Evolutionary conservation across 768 basidiomycete genomes (phyloP), one percentile per base, ranked within the genome.

Genomic region (Pisolithus orientalis): DNA sequence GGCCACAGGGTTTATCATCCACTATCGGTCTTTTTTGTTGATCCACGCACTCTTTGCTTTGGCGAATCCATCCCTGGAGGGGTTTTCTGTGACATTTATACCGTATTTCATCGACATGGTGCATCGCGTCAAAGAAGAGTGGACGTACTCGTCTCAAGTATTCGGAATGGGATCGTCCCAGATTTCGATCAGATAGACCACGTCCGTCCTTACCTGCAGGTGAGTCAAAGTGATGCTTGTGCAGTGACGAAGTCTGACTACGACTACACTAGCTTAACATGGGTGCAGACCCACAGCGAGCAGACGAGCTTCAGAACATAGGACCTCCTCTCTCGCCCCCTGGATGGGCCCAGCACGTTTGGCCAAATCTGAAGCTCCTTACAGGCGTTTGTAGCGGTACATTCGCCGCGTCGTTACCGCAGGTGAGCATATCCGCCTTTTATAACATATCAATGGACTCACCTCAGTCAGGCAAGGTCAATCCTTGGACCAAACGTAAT

Each of bases 31-130:
- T 4, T 62, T 60, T 39, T 24, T 61, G 11, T 27, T 57, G 28
- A 55, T 65, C 6, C 57, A 63, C 21, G 59, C 57, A 5, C 57
- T 63, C 8, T 64, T 65, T 47, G 54, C 57, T 47, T 50, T 64
- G 13, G 43, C 46, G 6, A 29, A 28, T 29, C 34, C 32, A 24
- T 29, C 53, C 7, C 3, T 65, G 13, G 14, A 17, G 1, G 21
- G 1, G 2, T 52, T 64, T 17, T 2, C 3, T 2, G 5, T 46
- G 13, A 25, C 50, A 0, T 59, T 61, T 14, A 38, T 47, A 28
- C 50, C 53, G 1, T 13, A 42, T 11, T 56, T 62, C 17, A 14
- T 57, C 2, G 58, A 51, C 28, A 44, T 64, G 27, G 11, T 63
- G 13, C 51, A 39, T 11, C 46, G 48, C 25, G 42, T 59, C 6